A percentile compares a stretch with the other conserved stretches of the same genome.
Conservation (phyloP, 768 basidiomycete genomes). For the Phylloporus arenicola region DNA sequence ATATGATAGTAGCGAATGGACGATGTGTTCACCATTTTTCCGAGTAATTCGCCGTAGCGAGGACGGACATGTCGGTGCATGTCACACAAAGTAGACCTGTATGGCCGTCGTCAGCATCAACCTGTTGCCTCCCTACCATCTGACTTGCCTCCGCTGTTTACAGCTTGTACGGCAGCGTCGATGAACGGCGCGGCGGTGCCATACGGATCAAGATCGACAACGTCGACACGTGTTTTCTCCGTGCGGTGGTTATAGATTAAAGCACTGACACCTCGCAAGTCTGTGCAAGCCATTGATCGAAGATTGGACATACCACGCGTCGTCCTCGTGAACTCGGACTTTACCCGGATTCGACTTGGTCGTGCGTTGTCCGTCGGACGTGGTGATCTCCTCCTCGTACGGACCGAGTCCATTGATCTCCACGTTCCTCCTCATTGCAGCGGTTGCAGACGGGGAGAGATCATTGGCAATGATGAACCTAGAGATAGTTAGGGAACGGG, state of each 20-base stretch:
- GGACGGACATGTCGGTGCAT: constrained; percentile 91
- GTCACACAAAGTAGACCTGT: constrained; percentile 85
- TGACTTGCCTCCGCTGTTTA: constrained; percentile 79
- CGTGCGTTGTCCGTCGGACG: constrained; percentile 7
- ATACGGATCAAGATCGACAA: constrained; percentile 97
- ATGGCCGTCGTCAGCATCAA: constrained; percentile 2
- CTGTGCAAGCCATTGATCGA: not conserved
- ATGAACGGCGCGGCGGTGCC: constrained; percentile 97
- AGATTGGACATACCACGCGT: constrained; percentile 69
- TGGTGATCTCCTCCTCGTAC: constrained; percentile 19
- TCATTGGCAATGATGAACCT: constrained; percentile 96
- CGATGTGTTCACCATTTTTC: constrained; percentile 76
- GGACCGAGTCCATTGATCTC: constrained; percentile 68
- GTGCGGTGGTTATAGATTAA: constrained; percentile 88
- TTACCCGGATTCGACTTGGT: constrained; percentile 36
- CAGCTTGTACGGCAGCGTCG: constrained; percentile 85
- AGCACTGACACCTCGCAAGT: constrained; percentile 42
- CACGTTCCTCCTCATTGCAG: constrained; percentile 83
- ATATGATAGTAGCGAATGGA: not conserved
- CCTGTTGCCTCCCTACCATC: not conserved
- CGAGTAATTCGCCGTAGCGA: constrained; percentile 90
- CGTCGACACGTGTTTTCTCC: constrained; percentile 73
- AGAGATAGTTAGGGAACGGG: constrained; percentile 34
- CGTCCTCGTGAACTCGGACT: constrained; percentile 84
- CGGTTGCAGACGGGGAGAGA: constrained; percentile 73